Base-by-base conservation (phyloP, 2,329 filamentous ascomycete species). In the Fusarium chlamydosporum region DNA sequence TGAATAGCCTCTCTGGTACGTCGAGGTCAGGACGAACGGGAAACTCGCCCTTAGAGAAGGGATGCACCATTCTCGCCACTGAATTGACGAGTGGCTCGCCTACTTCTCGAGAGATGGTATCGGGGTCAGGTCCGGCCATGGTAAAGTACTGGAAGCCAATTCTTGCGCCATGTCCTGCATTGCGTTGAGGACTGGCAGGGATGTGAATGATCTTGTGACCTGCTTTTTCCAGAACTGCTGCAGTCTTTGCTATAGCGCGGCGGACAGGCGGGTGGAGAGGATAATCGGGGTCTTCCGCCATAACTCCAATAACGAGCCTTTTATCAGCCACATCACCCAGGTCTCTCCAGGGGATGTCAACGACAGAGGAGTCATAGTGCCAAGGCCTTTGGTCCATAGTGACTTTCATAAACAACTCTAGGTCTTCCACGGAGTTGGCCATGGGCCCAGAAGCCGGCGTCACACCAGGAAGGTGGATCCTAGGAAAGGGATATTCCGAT, bases 201-300 rank as follows among this genome's bases (percentile, higher is more conserved):
- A 85, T 62, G 0, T 67, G 65, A 0, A 86, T 61, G 0, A 88
- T 71, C 0, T 73, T 75, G 64, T 88, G 84, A 0, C 86, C 86
- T 0, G 80, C 79, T 0, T 71, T 74, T 34, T 76, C 70, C 4
- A 89, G 72, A 0, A 68, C 71, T 1, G 75, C 73, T 0, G 80
- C 75, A 0, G 83, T 83, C 1, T 70, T 75, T 7, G 82, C 76
- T 2, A 88, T 62, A 2, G 82, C 78, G 3, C 84, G 78, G 2
- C 77, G 79, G 2, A 88, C 80, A 0, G 85, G 83, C 0, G 86
- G 85, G 26, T 86, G 84, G 0, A 87, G 75, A 0, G 83, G 84
- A 31, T 82, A 82, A 3, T 81, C 74, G 0, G 80, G 76, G 65
- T 86, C 83, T 43, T 84, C 82, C 3, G 80, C 59, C 12, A 86